Base-by-base conservation (phyloP, 345 rosid species). In the Eucalyptus microcorys region DNA sequence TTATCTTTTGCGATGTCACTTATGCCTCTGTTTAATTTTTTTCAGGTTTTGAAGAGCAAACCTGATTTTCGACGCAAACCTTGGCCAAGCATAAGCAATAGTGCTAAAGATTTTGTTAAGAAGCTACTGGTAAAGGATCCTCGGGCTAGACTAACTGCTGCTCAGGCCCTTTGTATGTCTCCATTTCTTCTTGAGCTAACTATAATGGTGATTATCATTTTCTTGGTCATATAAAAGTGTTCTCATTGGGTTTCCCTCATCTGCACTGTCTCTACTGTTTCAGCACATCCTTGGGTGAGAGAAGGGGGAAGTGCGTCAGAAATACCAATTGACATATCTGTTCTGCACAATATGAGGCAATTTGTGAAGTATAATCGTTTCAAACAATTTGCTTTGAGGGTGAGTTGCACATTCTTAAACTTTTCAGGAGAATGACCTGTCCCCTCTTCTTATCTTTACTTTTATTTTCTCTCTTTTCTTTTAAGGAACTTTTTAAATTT, bases 101-200 rank as follows among this genome's bases (percentile, higher is more conserved):
- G 98, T 50, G 99, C 99, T 24, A 98, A 96, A 94, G 99, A 98
- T 91, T 97, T 98, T 89, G 96, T 98, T 22, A 95, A 91, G 94
- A 98, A 98, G 94, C 90, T 98, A 85, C 90, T 98, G 93, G 99
- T 98, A 86, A 98, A 97, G 92, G 99, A 98, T 91, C 99, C 99
- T 40, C 93, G 95, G 88, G 96, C 98, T 43, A 91, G 99, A 88
- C 94, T 98, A 59, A 98, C 99, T 89, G 99, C 99, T 90, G 98
- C 99, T 42, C 95, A 93, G 90, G 95, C 95, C 85, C 90, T 93
- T 52, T 93, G 95, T 93, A 91, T 40, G 95, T 90, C 19, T 86
- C 52, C 26, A n/a, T 15, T 50, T 86, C 45, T 45, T 86, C 30
- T 88, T 68, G 83, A 40, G 83, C 83, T 49, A 55, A 86, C 61